Evolutionary conservation across 2,329 filamentous ascomycete genomes (phyloP), one percentile per base, ranked within the genome.

Genomic region (Colletotrichum simmondsii): DNA sequence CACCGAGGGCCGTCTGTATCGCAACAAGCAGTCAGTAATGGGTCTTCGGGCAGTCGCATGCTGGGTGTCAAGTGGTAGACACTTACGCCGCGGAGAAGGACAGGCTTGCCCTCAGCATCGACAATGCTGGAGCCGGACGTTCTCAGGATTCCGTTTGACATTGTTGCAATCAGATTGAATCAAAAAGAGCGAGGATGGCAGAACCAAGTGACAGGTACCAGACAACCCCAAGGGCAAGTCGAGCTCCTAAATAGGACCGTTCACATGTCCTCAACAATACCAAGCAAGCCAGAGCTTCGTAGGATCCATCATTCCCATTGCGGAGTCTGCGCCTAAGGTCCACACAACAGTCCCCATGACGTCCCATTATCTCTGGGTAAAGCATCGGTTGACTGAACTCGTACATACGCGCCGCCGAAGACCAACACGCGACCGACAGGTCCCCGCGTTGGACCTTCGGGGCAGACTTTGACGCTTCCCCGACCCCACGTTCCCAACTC

Each of bases 1-100:
- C 80, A 14, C 80, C 80, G 2, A 81, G 67, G 5, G 75, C 80
- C 4, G 80, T 82, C 77, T 14, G 22, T 14, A 10, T 2, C 1
- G 37, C 7, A 19, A 5, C 37, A 0, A 2, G 4, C 3, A 30
- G 32, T 54, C 28, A 62, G n/a, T 22, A 22, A 8, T 6, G 19
- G 19, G 5, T 14, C 6, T 14, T 8, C 2, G 16, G 14, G 6
- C 16, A 32, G 8, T 26, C n/a, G n/a, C 30, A 19, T 8, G 8
- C 1, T 8, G 19, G 22, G 4, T 7, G 3, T 5, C 7, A 42
- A 42, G 37, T 42, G 14, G 37, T 16, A 6, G 32, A 4, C 2
- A 72, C 72, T 24, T 65, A 74, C 72, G 11, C 80, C 80, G 62
- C 80, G 81, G 28, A 90, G 84, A 8, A 89, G 79, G 16, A 89